Conservation (phyloP, 768 basidiomycete species). For the Lactarius deliciosus region DNA sequence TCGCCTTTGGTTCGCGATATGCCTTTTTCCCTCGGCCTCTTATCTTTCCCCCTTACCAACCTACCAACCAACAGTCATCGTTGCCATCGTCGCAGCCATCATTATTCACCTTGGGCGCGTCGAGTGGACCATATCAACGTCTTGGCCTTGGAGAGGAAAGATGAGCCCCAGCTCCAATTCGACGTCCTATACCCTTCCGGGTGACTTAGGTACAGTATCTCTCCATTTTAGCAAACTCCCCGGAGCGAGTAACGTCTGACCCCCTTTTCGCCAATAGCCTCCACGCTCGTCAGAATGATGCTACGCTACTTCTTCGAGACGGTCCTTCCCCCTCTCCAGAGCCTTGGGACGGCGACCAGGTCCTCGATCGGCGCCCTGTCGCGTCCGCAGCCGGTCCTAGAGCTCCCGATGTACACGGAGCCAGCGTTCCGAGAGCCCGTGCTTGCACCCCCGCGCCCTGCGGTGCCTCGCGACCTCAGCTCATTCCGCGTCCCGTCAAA, state of each 20-base stretch:
- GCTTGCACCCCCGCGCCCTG: slow-evolving; percentile 11
- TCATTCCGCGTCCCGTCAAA: slow-evolving; percentile 25
- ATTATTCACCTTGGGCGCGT: slow-evolving; percentile 11
- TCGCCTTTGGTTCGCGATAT: background rate
- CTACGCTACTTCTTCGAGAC: slow-evolving; percentile 7
- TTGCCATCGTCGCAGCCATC: slow-evolving; percentile 6
- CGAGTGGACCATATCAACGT: background rate
- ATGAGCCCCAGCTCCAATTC: background rate
- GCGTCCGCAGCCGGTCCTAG: slow-evolving; percentile 1
- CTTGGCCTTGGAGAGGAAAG: background rate
- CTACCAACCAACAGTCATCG: slow-evolving; percentile 18
- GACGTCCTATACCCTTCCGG: background rate
- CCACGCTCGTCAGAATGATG: slow-evolving; percentile 13
- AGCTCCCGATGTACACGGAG: slow-evolving; percentile 10
- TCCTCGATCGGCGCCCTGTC: background rate
- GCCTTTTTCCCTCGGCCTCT: background rate
- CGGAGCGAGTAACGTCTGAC: too few relatives aligned
- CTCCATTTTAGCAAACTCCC: too few relatives aligned
- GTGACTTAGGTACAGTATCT: background rate
- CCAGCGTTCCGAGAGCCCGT: slow-evolving; percentile 13
- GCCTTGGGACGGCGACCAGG: slow-evolving; percentile 10
- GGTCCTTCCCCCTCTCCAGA: slow-evolving; percentile 12
- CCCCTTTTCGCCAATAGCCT: background rate
- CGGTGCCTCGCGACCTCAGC: slow-evolving; percentile 15
- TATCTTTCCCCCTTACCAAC: slow-evolving; percentile 4